Base-by-base conservation (phyloP, 164 flowering plant genomes). In the Cinnamomum micranthum region DNA sequence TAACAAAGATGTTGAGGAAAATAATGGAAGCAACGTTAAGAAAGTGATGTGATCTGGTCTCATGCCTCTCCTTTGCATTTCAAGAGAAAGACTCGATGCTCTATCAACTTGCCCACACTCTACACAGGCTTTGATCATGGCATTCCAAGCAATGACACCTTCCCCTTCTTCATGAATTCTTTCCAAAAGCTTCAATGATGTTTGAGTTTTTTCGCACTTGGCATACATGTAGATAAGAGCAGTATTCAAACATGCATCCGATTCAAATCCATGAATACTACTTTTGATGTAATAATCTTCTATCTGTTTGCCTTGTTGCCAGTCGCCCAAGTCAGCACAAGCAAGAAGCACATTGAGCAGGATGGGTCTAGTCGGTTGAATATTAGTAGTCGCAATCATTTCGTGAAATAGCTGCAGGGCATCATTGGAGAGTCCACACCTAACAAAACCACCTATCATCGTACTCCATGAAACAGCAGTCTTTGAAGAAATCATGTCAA, bases 131-230 rank as follows among this genome's bases (percentile, higher is more conserved):
- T 72, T 76, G 62, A 71, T 55, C 25, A 71, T 65, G 70, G 71
- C 70, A 71, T 76, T 76, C 78, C 78, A 76, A 51, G 70, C 73
- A 35, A 76, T 71, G 65, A 72, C 75, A 20, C 71, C 71, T 58
- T 76, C 71, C 23, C 60, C 58, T 0, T 65, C 64, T 65, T 55
- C 28, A 25, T 58, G 11, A 23, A 71, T 71, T 15, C 66, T 6
- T 2, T 63, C 27, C 33, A 76, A 50, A 51, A 71, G 74, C 62
- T 71, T 66, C 2, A 76, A 65, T 2, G 78, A 63, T 19, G 58
- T 23, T 15, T 22, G 64, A 52, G 65, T 65, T 25, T 67, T 66
- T 15, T 71, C 69, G 66, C 78, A 76, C 31, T 66, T 76, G 6
- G 71, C 7, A 27, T 71, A 76, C 75, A 76, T 67, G 55, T 66